Conservation (phyloP, 495 filamentous ascomycete genomes). For the Daldinia concentrica region DNA sequence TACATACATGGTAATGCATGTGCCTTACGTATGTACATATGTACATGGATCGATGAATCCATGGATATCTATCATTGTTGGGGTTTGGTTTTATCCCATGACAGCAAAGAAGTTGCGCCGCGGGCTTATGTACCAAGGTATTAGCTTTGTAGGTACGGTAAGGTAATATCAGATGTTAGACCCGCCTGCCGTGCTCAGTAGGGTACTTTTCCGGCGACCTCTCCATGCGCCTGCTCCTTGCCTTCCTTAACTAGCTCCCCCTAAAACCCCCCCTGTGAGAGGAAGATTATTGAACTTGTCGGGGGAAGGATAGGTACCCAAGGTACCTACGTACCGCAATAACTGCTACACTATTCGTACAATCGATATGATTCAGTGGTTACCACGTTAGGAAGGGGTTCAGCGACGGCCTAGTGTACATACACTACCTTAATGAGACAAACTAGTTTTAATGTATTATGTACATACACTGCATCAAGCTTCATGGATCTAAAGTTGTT, state of each 20-base stretch:
- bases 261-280: conserved; percentile 17
- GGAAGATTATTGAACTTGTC: conserved; percentile 4
- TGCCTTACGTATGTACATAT: conserved; percentile 5
- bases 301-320: neutral
- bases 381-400: neutral
- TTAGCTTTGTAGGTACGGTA: conserved; percentile 1
- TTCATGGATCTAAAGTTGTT: conserved; percentile 30
- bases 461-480: conserved; percentile 29
- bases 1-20: conserved; percentile 15
- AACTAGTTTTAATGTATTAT: conserved; percentile 3
- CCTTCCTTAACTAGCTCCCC: conserved; percentile 25
- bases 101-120: conserved; percentile 3
- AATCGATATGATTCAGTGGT: neutral
- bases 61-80: neutral
- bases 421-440: conserved; percentile 20
- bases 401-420: conserved; percentile 10
- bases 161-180: conserved; percentile 21
- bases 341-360: neutral
- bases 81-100: conserved; percentile 13
- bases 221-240: conserved; percentile 30
- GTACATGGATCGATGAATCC: too few relatives aligned
- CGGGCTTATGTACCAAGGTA: neutral
- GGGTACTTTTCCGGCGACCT: conserved; percentile 37
- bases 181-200: conserved; percentile 35
- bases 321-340: neutral